Percentiles rank a stretch among this genome's conserved stretches.
These are phyloP conservation scores for Helianthus tuberosus DNA, from an alignment of 129 eudicot species.

Conservation along the genomic window DNA sequence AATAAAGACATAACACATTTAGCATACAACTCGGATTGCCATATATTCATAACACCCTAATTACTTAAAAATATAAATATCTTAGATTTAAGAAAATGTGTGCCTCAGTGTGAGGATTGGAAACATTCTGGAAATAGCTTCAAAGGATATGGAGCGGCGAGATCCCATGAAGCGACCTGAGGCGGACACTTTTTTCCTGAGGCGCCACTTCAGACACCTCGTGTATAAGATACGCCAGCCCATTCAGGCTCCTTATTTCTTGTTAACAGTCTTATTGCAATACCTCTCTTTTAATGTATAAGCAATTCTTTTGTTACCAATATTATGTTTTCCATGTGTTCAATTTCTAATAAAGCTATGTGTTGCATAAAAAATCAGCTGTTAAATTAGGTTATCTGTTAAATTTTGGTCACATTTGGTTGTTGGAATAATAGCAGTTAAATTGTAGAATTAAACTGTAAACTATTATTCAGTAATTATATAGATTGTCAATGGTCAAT, in stretches of 20 bases:
- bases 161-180: neutral
- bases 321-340: neutral
- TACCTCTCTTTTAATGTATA: too few species aligned
- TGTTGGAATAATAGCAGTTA: neutral
- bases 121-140: neutral
- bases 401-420: neutral
- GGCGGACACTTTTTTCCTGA: neutral
- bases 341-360: neutral
- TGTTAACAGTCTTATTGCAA: neutral
- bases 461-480: neutral
- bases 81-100: neutral
- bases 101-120: neutral
- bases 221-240: neutral
- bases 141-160: neutral
- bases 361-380: neutral
- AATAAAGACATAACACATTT: conserved; percentile 8
- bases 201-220: neutral
- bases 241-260: neutral
- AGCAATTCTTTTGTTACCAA: neutral
- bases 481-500: neutral
- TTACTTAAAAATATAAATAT: neutral
- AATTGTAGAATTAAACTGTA: neutral
- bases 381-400: too few species aligned
- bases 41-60: neutral
- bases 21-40: neutral